Evolutionary conservation across 2,329 filamentous ascomycete genomes (phyloP).

Genomic region (Bipolaris zeicola): DNA sequence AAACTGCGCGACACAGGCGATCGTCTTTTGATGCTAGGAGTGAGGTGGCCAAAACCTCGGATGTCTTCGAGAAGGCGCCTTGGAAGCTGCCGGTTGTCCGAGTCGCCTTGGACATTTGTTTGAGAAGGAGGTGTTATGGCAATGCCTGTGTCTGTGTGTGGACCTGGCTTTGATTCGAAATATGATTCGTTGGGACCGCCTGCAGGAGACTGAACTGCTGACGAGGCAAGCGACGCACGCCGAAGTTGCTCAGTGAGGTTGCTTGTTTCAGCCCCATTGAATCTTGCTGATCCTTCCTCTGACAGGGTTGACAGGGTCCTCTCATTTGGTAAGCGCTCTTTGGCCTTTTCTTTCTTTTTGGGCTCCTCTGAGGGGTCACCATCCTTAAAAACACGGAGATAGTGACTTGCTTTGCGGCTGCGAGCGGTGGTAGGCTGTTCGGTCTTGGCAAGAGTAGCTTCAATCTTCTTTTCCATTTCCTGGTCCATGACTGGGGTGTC

Average conservation of each 20-base stretch:
- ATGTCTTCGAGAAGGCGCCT: slow-evolving; percentile 62
- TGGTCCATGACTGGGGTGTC: slow-evolving; percentile 53
- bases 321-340: slow-evolving; percentile 45
- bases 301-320: slow-evolving; percentile 27
- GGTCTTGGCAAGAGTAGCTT: slow-evolving; percentile 64
- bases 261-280: slow-evolving; percentile 15
- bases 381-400: slow-evolving; percentile 68
- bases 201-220: slow-evolving; percentile 35
- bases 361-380: slow-evolving; percentile 61
- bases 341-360: slow-evolving; percentile 55
- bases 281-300: slow-evolving; percentile 32
- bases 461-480: slow-evolving; percentile 66
- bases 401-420: slow-evolving; percentile 70
- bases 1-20: slow-evolving; percentile 61
- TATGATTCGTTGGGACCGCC: slow-evolving; percentile 31
- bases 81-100: slow-evolving; percentile 47
- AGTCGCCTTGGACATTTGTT: slow-evolving; percentile 2
- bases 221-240: slow-evolving; percentile 30
- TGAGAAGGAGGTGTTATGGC: slow-evolving; percentile 3
- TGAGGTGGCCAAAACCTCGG: slow-evolving; percentile 59
- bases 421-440: slow-evolving; percentile 61
- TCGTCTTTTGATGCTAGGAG: slow-evolving; percentile 52
- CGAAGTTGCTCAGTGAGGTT: slow-evolving; percentile 27
- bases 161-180: slow-evolving; percentile 31
- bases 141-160: slow-evolving; percentile 13